A percentile compares a stretch with the other conserved stretches of the same genome.
Conservation (phyloP, 2,329 filamentous ascomycete species). For the Apiospora marii region DNA sequence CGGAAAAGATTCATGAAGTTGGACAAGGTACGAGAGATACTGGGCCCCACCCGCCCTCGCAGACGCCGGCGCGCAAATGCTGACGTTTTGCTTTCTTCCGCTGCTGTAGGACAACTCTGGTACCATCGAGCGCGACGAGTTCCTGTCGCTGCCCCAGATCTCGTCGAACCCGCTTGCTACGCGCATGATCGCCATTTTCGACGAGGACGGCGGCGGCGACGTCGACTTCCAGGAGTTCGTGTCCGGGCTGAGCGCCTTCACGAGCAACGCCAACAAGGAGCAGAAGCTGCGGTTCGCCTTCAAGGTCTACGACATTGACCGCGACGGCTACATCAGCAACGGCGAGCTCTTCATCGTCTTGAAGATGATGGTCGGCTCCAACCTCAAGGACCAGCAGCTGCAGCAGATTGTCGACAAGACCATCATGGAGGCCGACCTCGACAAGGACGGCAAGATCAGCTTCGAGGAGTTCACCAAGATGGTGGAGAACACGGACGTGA, state of each 20-base stretch:
- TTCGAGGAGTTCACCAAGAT: slow-evolving; percentile 99
- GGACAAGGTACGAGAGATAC: slow-evolving; percentile 75
- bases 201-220: slow-evolving; percentile 96
- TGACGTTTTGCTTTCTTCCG: neutral
- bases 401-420: slow-evolving; percentile 99
- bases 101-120: slow-evolving; percentile 83
- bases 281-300: slow-evolving; percentile 98
- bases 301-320: slow-evolving; percentile 99
- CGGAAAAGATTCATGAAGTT: slow-evolving; percentile 99
- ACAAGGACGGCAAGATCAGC: slow-evolving; percentile 96
- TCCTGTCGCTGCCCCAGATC: slow-evolving; percentile 95
- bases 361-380: slow-evolving; percentile 99
- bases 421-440: slow-evolving; percentile 98
- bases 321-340: slow-evolving; percentile 98
- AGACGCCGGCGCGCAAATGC: slow-evolving; percentile 28
- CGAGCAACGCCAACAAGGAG: slow-evolving; percentile 97
- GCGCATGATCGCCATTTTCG: slow-evolving; percentile 98
- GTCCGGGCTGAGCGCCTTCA: slow-evolving; percentile 92
- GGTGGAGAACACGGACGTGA: slow-evolving; percentile 91
- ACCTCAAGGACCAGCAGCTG: slow-evolving; percentile 97
- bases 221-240: slow-evolving; percentile 99
- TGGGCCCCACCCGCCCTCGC: neutral
- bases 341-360: slow-evolving; percentile 98
- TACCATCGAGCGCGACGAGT: slow-evolving; percentile 98
- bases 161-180: slow-evolving; percentile 97